A percentile compares a stretch with the other conserved stretches of the same genome.
These are phyloP conservation scores for Colletotrichum liriopes DNA, from an alignment of 2,329 filamentous ascomycete genomes.

Conservation along the genomic window DNA sequence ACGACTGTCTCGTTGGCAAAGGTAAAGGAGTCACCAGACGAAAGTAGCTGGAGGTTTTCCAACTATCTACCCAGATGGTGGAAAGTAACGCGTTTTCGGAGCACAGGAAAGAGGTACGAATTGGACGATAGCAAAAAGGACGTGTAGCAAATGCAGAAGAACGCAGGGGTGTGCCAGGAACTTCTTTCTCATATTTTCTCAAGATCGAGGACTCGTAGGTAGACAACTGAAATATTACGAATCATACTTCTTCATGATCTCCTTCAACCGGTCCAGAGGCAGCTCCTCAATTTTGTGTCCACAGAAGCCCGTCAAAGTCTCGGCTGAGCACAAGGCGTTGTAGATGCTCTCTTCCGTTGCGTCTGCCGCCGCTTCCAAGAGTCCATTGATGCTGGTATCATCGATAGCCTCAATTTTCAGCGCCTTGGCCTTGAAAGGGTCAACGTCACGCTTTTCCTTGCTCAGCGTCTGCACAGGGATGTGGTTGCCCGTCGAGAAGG, in stretches of 20 bases:
- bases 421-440: constrained; percentile 58
- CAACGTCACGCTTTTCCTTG: constrained; percentile 50
- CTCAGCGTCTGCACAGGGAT: constrained; percentile 61
- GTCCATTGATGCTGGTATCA: constrained; percentile 72
- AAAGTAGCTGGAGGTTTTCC: background rate
- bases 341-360: constrained; percentile 77
- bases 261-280: constrained; percentile 62
- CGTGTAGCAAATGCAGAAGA: background rate
- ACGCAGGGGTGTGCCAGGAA: too few species aligned
- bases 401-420: constrained; percentile 64
- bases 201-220: background rate
- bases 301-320: constrained; percentile 70
- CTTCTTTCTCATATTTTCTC: too few species aligned
- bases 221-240: background rate
- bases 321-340: constrained; percentile 74
- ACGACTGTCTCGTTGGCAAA: constrained; percentile 7
- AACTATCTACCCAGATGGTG: background rate
- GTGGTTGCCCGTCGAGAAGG: constrained; percentile 74
- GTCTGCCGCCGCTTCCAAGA: constrained; percentile 75
- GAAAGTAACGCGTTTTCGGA: too few species aligned
- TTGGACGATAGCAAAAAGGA: background rate
- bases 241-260: constrained; percentile 59
- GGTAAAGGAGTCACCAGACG: background rate
- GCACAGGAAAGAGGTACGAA: background rate
- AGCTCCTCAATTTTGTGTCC: constrained; percentile 66